These are phyloP conservation scores for Goffeauzyma gilvescens DNA, from an alignment of 768 basidiomycete species.

Conservation along the genomic window DNA sequence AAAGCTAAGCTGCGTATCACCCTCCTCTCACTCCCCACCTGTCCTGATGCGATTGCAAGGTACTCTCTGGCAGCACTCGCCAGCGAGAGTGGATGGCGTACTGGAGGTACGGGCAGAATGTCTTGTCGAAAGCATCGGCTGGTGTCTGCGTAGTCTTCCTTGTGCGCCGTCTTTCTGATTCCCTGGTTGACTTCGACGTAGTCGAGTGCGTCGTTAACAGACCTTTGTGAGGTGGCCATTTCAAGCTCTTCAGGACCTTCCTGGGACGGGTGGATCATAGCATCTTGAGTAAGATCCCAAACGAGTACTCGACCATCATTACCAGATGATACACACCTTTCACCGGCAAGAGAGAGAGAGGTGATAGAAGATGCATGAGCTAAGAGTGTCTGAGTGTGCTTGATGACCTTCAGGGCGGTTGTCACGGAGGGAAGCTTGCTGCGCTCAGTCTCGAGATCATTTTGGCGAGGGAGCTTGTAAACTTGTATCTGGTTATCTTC, in stretches of 20 bases:
- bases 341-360: constrained; percentile 18
- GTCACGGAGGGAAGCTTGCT: not conserved
- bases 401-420: constrained; percentile 8
- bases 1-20: constrained; percentile 21
- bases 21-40: not conserved
- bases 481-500: constrained; percentile 30
- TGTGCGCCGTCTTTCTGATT: no score
- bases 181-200: not conserved
- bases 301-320: constrained; percentile 26
- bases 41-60: constrained; percentile 16
- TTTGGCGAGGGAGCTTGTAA: constrained; percentile 19
- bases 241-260: constrained; percentile 8
- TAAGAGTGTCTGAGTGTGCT: constrained; percentile 25
- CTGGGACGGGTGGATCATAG: not conserved
- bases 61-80: constrained; percentile 23
- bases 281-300: constrained; percentile 22
- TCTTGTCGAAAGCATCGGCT: not conserved
- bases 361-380: constrained; percentile 26
- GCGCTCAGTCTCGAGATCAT: not conserved
- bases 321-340: constrained; percentile 25
- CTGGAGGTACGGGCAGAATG: constrained; percentile 7
- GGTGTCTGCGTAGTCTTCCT: no score
- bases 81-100: constrained; percentile 27
- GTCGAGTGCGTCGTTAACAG: not conserved
- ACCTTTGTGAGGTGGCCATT: not conserved